phyloP scores from a whole-genome alignment of 306 rosid genomes.

The Boehmeria nivea region DNA sequence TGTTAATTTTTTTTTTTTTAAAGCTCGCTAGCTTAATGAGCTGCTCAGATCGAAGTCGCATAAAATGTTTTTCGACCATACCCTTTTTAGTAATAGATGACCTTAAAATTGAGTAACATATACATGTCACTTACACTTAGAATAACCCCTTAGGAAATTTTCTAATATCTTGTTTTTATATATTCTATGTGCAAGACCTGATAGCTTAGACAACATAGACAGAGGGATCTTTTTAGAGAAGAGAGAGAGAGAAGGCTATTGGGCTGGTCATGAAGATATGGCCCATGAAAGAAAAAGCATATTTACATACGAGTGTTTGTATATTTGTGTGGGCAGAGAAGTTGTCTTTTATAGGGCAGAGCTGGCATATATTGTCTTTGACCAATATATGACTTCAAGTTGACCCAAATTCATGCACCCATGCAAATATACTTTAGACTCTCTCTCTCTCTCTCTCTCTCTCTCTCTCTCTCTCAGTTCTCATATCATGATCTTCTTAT shows the following conservation, averaged over 20 bases:
- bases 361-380: conserved; percentile 33
- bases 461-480: too few relatives aligned
- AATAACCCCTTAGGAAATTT: too few relatives aligned
- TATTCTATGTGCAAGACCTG: too few relatives aligned
- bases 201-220: neutral
- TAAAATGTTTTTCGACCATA: too few relatives aligned
- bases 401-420: conserved; percentile 27
- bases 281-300: conserved; percentile 15
- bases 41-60: too few relatives aligned
- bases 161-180: too few relatives aligned
- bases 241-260: neutral
- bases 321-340: conserved; percentile 7
- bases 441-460: too few relatives aligned
- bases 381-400: conserved; percentile 23
- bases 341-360: conserved; percentile 27
- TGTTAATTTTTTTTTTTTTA: too few relatives aligned
- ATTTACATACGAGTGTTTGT: neutral
- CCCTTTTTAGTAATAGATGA: too few relatives aligned
- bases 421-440: conserved; percentile 7
- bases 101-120: too few relatives aligned
- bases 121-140: too few relatives aligned
- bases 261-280: conserved; percentile 13
- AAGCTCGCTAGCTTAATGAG: too few relatives aligned
- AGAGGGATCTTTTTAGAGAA: neutral
- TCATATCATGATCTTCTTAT: conserved; percentile 27